phyloP scores from a whole-genome alignment of 805 yeast species.

The Millerozyma miso region DNA sequence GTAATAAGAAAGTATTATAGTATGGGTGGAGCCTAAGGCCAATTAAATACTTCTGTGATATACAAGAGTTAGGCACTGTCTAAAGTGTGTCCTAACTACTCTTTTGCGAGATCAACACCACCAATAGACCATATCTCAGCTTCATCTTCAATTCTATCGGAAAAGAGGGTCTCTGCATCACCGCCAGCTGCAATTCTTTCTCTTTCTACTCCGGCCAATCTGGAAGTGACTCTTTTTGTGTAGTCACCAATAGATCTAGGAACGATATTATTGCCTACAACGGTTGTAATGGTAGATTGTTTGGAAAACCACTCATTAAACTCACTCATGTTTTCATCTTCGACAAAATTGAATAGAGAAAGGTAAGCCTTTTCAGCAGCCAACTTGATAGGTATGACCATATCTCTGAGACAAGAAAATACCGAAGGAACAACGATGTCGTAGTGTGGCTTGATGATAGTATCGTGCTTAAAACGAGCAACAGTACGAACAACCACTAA shows the following conservation, averaged over 20 bases:
- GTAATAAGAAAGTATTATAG: too few relatives aligned
- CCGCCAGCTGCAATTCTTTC: slow-evolving; percentile 90
- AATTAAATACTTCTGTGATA: too few relatives aligned
- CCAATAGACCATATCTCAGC: slow-evolving; percentile 87
- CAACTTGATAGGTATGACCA: slow-evolving; percentile 84
- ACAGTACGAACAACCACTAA: slow-evolving; percentile 73
- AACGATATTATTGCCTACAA: slow-evolving; percentile 46
- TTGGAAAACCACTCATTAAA: slow-evolving; percentile 66
- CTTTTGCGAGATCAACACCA: slow-evolving; percentile 44
- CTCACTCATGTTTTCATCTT: slow-evolving; percentile 49
- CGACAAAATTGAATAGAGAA: slow-evolving; percentile 66
- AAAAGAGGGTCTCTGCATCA: slow-evolving; percentile 76
- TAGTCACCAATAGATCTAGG: slow-evolving; percentile 82
- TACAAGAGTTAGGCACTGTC: too few relatives aligned
- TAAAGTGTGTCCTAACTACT: too few relatives aligned
- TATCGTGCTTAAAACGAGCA: slow-evolving; percentile 55
- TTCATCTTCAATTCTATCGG: slow-evolving; percentile 85
- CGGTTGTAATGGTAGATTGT: slow-evolving; percentile 30
- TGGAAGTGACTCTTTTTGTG: slow-evolving; percentile 81
- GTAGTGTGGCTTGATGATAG: slow-evolving; percentile 48
- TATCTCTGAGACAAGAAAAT: slow-evolving; percentile 79
- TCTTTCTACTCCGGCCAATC: slow-evolving; percentile 82
- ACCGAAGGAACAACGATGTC: slow-evolving; percentile 65
- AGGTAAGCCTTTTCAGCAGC: slow-evolving; percentile 92
- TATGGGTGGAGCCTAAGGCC: too few relatives aligned